phyloP scores from a whole-genome alignment of 2,329 filamentous ascomycete genomes.

The Myrmaecium sp. region DNA sequence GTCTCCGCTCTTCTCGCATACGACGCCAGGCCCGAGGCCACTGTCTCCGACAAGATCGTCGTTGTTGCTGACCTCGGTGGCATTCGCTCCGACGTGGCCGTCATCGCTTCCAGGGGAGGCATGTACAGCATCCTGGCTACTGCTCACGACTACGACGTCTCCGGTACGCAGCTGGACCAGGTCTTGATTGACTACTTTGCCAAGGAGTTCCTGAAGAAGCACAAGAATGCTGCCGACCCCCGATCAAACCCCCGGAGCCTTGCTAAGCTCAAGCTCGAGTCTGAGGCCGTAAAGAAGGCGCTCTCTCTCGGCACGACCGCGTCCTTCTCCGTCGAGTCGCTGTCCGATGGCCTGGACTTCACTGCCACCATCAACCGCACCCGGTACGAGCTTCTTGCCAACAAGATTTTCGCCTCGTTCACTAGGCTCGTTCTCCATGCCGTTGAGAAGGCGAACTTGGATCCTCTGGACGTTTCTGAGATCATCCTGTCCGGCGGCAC shows the following conservation, averaged over 20 bases:
- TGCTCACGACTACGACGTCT: slow-evolving; percentile 86
- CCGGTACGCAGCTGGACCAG: slow-evolving; percentile 72
- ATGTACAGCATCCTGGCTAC: slow-evolving; percentile 94
- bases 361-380: slow-evolving; percentile 81
- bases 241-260: slow-evolving; percentile 63
- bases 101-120: slow-evolving; percentile 79
- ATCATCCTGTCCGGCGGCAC: slow-evolving; percentile 86
- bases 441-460: slow-evolving; percentile 81
- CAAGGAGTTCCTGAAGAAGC: slow-evolving; percentile 98
- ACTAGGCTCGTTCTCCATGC: slow-evolving; percentile 69
- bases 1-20: slow-evolving; percentile 80
- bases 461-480: slow-evolving; percentile 85
- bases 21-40: slow-evolving; percentile 64
- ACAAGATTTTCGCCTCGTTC: slow-evolving; percentile 78
- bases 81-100: slow-evolving; percentile 78
- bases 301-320: slow-evolving; percentile 78
- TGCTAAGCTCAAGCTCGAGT: slow-evolving; percentile 83
- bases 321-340: slow-evolving; percentile 80
- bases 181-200: slow-evolving; percentile 90
- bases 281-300: slow-evolving; percentile 82
- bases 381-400: slow-evolving; percentile 76
- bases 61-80: slow-evolving; percentile 88
- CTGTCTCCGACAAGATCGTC: slow-evolving; percentile 68
- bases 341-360: slow-evolving; percentile 82
- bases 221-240: slow-evolving; percentile 59